Percentiles rank a stretch among this genome's conserved stretches.
These are phyloP conservation scores for Strigomonas culicis DNA, from an alignment of 208 protist genomes.

Conservation along the genomic window DNA sequence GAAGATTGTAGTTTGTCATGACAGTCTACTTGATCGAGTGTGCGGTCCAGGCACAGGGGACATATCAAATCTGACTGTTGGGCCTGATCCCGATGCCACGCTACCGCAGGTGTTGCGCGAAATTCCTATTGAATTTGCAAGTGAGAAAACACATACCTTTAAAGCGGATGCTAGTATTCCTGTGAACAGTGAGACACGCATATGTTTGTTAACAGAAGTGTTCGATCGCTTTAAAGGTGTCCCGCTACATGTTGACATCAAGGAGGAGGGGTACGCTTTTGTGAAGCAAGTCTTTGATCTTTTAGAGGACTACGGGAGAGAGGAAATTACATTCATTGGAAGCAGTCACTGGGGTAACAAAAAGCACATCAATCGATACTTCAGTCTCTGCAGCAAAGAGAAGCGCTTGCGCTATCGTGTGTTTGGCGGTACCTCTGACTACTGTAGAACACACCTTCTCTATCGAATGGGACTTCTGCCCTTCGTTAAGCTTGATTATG, in stretches of 20 bases:
- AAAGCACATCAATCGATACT: constrained; percentile 49
- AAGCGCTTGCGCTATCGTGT: constrained; percentile 50
- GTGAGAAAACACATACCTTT: not conserved
- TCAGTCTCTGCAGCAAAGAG: constrained; percentile 24
- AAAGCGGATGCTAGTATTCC: constrained; percentile 38
- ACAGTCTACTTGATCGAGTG: constrained; percentile 32
- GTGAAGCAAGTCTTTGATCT: constrained; percentile 50
- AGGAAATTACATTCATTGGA: constrained; percentile 60
- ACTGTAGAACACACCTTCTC: constrained; percentile 40
- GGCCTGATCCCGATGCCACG: constrained; percentile 27
- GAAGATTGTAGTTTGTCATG: constrained; percentile 66
- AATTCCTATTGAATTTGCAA: constrained; percentile 56
- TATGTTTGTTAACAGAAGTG: constrained; percentile 71
- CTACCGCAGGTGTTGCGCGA: constrained; percentile 46
- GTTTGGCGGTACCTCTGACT: constrained; percentile 44
- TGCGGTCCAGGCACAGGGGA: constrained; percentile 32
- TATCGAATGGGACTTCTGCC: constrained; percentile 71
- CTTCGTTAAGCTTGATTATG: constrained; percentile 43
- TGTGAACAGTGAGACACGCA: constrained; percentile 45
- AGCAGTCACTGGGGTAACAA: constrained; percentile 50
- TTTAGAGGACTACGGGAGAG: constrained; percentile 48
- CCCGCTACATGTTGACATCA: constrained; percentile 80
- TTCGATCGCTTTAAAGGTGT: constrained; percentile 49
- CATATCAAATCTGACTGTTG: constrained; percentile 48
- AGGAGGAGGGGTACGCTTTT: constrained; percentile 40